Evolutionary conservation across 2,329 filamentous ascomycete species (phyloP), one percentile per base, ranked within the genome.

Genomic region (Dactylonectria estremocensis): DNA sequence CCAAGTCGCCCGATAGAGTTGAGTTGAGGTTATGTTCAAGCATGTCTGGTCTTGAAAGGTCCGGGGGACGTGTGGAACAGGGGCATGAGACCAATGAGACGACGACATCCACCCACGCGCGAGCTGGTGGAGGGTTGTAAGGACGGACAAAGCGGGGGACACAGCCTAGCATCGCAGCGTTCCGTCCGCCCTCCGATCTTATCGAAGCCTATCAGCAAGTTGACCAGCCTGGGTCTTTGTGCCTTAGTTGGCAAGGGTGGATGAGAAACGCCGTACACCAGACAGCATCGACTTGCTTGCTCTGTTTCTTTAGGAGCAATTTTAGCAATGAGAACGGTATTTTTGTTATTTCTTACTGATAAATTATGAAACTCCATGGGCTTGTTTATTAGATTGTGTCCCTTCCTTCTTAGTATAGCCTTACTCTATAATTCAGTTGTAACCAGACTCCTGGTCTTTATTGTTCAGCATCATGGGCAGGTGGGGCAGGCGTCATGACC

Each of bases 11-110:
- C 59, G 53, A 75, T 74, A 57, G 48, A 67, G 59, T 69, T 57
- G 62, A 61, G 59, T 69, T 57, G 62, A 61, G 64, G 50, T 68
- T 66, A 67, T 65, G 67, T 71, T 71, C 73, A 75, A 74, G 72
- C 69, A 70, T 73, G 71, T 68, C 54, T 52, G 60, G 71, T 63
- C 65, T 66, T 61, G 45, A 48, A 48, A 55, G 59, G 66, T 57
- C 55, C 11, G 61, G 70, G 70, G 66, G 61, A 60, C 55, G 61
- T 61, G 72, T 68, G 69, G 67, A 66, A 66, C 52, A 63, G 56
- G 54, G 64, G 66, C 53, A 67, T 11, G 6, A 28, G 43, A 22
- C 74, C 74, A 76, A 76, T 76, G 18, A 60, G 33, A 56, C 18
- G 24, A 49, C 54, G 18, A 37, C 9, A 22, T 69, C 31, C 35